Base-by-base conservation (phyloP, 2,329 filamentous ascomycete genomes). In the Didymosphaeria variabile region DNA sequence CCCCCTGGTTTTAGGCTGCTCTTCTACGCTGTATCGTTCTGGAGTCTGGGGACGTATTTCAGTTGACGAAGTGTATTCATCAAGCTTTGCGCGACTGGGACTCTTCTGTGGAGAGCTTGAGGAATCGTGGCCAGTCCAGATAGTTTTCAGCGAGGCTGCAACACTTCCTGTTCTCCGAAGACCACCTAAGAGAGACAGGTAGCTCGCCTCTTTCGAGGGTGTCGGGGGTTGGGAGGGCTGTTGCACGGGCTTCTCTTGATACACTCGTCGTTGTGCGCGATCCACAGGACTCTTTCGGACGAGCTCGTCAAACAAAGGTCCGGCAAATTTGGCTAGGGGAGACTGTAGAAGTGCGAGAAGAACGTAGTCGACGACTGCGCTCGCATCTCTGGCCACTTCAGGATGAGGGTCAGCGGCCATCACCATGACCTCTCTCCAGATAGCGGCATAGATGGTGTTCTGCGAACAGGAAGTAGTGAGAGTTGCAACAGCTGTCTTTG, bases 321-420 rank as follows among this genome's bases (percentile, higher is more conserved):
- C 90, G 5, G 92, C 90, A 61, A 90, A 85, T 8, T 85, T 81
- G 10, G 90, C 91, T 49, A 97, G 84, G 1, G 90, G 86, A 0
- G 94, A 97, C 54, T 90, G 87, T 6, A 97, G 80, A 13, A 99
- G 83, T 0, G 89, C 86, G 54, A 91, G 86, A 72, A 97, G 90
- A 29, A 98, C 86, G 71, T 91, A 92, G 77, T 99, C 95, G 32
- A 97, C 88, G 47, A 98, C 89, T n/a, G 90, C 85, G 6, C 88
- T 89, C 10, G 93, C 94, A 75, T 95, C 91, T 66, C 90, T 87
- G 64, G 96, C 91, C 36, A 98, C 92, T 73, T 98, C 94, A 1
- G 94, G 93, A 73, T 97, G 94, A 44, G 95, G 94, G 74, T 99
- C 95, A 19, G 97, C 92, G 47, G 93, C 94, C 77, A 98, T 85